Evolutionary conservation across 2,329 filamentous ascomycete genomes (phyloP).

Genomic region (Amauroascus niger): DNA sequence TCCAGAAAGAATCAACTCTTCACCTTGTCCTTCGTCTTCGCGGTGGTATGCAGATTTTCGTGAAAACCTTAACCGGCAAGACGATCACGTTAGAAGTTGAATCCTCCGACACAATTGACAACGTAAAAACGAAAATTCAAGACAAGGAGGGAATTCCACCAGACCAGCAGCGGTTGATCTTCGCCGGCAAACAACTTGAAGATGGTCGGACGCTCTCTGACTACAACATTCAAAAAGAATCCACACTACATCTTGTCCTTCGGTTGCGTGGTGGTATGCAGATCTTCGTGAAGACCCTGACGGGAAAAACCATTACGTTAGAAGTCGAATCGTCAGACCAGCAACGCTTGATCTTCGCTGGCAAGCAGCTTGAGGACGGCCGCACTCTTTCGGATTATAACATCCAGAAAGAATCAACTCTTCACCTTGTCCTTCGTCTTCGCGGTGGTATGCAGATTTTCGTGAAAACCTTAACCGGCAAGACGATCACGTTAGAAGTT

Average conservation of each 20-base stretch:
- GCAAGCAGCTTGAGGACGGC: slow-evolving; percentile 88
- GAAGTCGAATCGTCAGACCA: slow-evolving; percentile 91
- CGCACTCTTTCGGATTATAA: slow-evolving; percentile 91
- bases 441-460: slow-evolving; percentile 63
- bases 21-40: slow-evolving; percentile 66
- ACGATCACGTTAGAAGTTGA: slow-evolving; percentile 59
- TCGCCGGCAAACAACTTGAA: slow-evolving; percentile 92
- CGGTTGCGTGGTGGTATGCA: slow-evolving; percentile 73
- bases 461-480: slow-evolving; percentile 57
- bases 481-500: slow-evolving; percentile 89
- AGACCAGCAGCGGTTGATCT: slow-evolving; percentile 92
- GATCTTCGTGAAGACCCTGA: slow-evolving; percentile 50
- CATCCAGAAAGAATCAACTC: slow-evolving; percentile 83
- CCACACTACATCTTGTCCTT: slow-evolving; percentile 73
- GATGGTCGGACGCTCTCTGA: slow-evolving; percentile 83
- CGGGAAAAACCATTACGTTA: slow-evolving; percentile 85
- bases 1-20: slow-evolving; percentile 56
- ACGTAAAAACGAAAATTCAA: slow-evolving; percentile 94
- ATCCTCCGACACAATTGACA: slow-evolving; percentile 81
- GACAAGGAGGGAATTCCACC: slow-evolving; percentile 96
- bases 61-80: slow-evolving; percentile 53
- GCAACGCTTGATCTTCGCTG: slow-evolving; percentile 86
- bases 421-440: slow-evolving; percentile 70
- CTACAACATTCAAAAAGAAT: slow-evolving; percentile 96
- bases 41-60: slow-evolving; percentile 55